A percentile compares a stretch with the other conserved stretches of the same genome.
Conservation (phyloP, 768 basidiomycete species). For the Mycena albidolilacea region DNA sequence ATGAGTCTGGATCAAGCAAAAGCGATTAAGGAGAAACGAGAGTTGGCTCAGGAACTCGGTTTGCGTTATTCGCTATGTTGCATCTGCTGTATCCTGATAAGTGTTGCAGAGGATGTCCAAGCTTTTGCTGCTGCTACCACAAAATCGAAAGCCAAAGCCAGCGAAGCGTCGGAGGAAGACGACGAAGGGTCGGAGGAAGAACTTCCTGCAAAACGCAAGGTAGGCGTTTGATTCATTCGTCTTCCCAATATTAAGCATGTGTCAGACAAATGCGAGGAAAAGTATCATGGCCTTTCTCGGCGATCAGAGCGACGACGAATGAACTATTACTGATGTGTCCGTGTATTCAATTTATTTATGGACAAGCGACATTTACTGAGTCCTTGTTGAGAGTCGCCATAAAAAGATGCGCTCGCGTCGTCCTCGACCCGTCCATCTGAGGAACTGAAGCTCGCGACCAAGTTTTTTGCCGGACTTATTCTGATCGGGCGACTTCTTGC, state of each 20-base stretch:
- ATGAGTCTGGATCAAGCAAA: conserved; percentile 88
- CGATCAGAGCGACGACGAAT: conserved; percentile 75
- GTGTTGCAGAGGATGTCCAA: conserved; percentile 77
- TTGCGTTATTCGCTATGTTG: conserved; percentile 42
- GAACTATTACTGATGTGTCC: neutral
- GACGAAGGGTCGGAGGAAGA: conserved; percentile 51
- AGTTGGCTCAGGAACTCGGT: conserved; percentile 87
- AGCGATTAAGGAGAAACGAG: conserved; percentile 78
- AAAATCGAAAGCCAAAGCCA: conserved; percentile 48
- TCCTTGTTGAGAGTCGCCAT: too few relatives aligned
- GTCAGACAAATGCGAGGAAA: conserved; percentile 61
- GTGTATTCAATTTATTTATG: conserved; percentile 10
- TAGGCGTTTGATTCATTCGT: conserved; percentile 42
- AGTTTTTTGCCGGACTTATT: too few relatives aligned
- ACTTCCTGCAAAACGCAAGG: conserved; percentile 59
- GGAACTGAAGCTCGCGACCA: too few relatives aligned
- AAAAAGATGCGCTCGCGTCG: too few relatives aligned
- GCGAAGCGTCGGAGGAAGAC: conserved; percentile 43
- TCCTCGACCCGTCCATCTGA: too few relatives aligned
- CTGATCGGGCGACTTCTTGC: too few relatives aligned
- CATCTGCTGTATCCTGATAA: conserved; percentile 6
- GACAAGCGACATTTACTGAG: too few relatives aligned
- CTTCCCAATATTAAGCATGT: neutral
- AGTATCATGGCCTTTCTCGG: conserved; percentile 82
- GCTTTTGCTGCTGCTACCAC: conserved; percentile 70